Evolutionary conservation across 139 green algal genomes (phyloP), one percentile per base, ranked within the genome.

Genomic region (Prasinococcaceae sp.): DNA sequence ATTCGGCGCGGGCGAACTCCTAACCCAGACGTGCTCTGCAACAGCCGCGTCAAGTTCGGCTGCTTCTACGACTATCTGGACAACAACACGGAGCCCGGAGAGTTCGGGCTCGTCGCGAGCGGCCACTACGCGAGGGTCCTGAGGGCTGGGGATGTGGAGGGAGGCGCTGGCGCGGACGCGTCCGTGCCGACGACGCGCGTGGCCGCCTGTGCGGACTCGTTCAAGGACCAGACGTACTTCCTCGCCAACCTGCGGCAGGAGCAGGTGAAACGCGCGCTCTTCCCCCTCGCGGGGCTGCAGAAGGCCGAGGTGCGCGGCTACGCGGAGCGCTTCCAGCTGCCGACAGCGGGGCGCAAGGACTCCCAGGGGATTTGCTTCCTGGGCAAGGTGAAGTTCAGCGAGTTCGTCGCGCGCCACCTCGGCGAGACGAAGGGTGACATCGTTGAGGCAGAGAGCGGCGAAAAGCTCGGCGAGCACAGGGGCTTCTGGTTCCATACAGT

Each of bases 331-430:
- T 60, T 73, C 19, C 39, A 53, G 16, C 76, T 98, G 30, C 82
- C 88, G 30, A 96, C 84, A 50, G 61, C 78, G 53, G 60, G 58
- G 9, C 73, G 90, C 25, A 89, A 87, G 55, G 90, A 98, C 72
- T 88, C 73, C 64, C 90, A 98, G 69, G 90, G 90, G 35, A 96
- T 98, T 44, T 98, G 90, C 74, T 98, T 98, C 61, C 72, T 98
- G 27, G 90, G 90, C 30, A 97, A 96, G 58, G 61, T 68, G 32
- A 72, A 72, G 25, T 73, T 71, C 28, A 20, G 6, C 9, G 63
- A 73, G 46, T 74, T 62, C 79, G 74, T 97, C 26, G 45, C 65
- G 50, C 68, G 89, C 72, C 90, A 98, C 63, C 53, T 97, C 55
- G 89, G 88, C 1, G 70, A 80, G 53, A 89, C 79, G 81, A 75